Evolutionary conservation across 2,329 filamentous ascomycete genomes (phyloP).

Genomic region (Fusarium musae): DNA sequence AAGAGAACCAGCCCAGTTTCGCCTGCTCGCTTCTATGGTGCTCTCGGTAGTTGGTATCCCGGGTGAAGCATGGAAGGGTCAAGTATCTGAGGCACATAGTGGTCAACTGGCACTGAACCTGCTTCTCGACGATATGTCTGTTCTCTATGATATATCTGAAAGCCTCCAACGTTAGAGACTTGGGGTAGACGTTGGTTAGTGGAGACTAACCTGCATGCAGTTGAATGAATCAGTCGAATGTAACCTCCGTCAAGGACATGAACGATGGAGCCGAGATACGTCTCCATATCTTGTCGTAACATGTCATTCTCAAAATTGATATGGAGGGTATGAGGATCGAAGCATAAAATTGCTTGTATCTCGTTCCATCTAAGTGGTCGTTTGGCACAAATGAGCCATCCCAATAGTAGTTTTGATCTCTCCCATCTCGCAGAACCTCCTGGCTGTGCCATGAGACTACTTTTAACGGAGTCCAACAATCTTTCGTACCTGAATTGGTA

Average conservation of each 20-base stretch:
- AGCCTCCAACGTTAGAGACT: too few species aligned
- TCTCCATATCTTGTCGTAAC: not conserved
- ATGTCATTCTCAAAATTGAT: not conserved
- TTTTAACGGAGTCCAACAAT: not conserved
- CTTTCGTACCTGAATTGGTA: not conserved
- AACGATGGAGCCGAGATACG: constrained; percentile 1
- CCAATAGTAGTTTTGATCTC: not conserved
- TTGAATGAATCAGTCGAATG: not conserved
- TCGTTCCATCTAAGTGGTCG: constrained; percentile 5
- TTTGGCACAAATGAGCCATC: constrained; percentile 9
- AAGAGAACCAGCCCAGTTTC: not conserved
- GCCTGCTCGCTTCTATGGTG: not conserved
- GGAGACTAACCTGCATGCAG: not conserved
- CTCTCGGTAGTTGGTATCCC: accelerated
- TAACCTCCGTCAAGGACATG: not conserved
- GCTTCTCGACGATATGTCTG: not conserved
- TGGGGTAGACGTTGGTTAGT: accelerated
- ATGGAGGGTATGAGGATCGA: not conserved
- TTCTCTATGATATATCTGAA: not conserved
- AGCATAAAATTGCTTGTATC: constrained; percentile 6
- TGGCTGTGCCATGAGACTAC: accelerated
- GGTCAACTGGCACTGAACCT: not conserved
- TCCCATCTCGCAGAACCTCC: not conserved
- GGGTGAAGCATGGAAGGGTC: not conserved
- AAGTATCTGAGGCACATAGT: not conserved